Conservation (phyloP, 208 protist genomes). For the Crithidia thermophila region DNA sequence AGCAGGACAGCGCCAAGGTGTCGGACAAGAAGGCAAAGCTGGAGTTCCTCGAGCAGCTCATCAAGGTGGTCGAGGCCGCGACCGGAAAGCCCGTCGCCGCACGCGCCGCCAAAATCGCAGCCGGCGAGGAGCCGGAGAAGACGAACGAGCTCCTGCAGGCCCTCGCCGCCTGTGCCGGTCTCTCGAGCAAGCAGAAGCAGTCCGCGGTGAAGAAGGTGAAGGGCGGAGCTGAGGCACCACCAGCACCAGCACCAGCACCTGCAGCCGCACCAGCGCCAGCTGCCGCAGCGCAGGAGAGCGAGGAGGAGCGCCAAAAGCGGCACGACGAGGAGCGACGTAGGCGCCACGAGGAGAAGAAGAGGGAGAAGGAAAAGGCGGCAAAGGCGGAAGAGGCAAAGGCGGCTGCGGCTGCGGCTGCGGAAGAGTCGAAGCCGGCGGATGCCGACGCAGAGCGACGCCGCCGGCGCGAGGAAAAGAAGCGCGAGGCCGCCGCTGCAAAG, state of each 20-base stretch:
- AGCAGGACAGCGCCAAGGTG: slow-evolving; percentile 80
- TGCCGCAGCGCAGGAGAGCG: slow-evolving; percentile 25
- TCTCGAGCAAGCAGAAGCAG: slow-evolving; percentile 61
- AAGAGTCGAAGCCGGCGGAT: slow-evolving; percentile 17
- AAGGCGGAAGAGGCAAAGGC: background rate
- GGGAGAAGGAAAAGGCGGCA: slow-evolving; percentile 29
- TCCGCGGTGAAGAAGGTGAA: slow-evolving; percentile 67
- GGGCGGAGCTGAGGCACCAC: slow-evolving; percentile 19
- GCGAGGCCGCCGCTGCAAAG: slow-evolving; percentile 12
- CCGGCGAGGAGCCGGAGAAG: slow-evolving; percentile 84
- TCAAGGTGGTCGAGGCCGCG: slow-evolving; percentile 76
- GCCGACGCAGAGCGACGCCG: slow-evolving; percentile 31
- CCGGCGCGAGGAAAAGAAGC: slow-evolving; percentile 38
- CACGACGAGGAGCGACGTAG: slow-evolving; percentile 62
- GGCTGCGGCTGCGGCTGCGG: background rate
- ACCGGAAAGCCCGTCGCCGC: slow-evolving; percentile 64
- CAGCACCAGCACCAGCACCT: background rate
- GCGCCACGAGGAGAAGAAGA: slow-evolving; percentile 58
- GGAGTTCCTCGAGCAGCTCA: slow-evolving; percentile 75
- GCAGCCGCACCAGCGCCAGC: background rate
- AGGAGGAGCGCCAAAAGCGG: slow-evolving; percentile 66
- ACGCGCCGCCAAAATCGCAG: slow-evolving; percentile 83
- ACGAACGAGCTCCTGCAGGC: slow-evolving; percentile 90
- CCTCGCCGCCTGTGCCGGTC: slow-evolving; percentile 71
- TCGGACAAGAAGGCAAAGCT: slow-evolving; percentile 86